Conservation (phyloP, 148 eudicot genomes). For the Heliamphora exappendiculata region DNA sequence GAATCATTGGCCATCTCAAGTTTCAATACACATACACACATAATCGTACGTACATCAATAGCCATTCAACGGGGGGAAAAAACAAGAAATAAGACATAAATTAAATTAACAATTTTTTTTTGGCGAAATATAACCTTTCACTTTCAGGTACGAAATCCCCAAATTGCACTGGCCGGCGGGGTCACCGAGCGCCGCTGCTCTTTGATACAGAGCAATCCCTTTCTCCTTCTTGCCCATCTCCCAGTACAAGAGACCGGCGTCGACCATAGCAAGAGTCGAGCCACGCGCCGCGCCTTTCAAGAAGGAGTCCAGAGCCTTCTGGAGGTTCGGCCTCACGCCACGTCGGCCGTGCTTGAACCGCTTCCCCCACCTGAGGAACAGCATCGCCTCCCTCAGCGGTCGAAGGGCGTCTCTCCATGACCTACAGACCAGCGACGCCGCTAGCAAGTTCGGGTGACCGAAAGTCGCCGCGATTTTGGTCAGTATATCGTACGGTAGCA, state of each 20-base stretch:
- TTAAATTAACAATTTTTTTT: background rate
- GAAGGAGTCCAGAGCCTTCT: slow-evolving; percentile 74
- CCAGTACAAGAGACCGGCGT: slow-evolving; percentile 84
- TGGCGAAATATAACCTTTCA: slow-evolving; percentile 14
- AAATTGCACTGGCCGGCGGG: slow-evolving; percentile 80
- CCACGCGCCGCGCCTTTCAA: slow-evolving; percentile 78
- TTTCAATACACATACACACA: background rate
- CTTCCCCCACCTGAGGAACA: slow-evolving; percentile 60
- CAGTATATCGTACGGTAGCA: slow-evolving; percentile 56
- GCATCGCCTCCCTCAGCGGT: slow-evolving; percentile 75
- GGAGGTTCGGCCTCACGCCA: slow-evolving; percentile 38
- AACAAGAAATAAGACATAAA: no score
- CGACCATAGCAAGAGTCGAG: slow-evolving; percentile 85
- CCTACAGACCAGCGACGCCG: slow-evolving; percentile 61
- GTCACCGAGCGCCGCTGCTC: slow-evolving; percentile 76
- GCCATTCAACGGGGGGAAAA: no score
- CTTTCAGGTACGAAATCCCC: slow-evolving; percentile 78
- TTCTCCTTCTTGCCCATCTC: slow-evolving; percentile 69
- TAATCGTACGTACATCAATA: no score
- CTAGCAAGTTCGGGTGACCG: slow-evolving; percentile 31
- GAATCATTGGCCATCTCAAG: background rate
- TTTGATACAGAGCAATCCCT: slow-evolving; percentile 44
- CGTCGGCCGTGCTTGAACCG: slow-evolving; percentile 84
- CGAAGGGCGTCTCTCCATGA: slow-evolving; percentile 68
- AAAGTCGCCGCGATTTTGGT: slow-evolving; percentile 47